Base-by-base conservation (phyloP, 495 filamentous ascomycete species). In the Aspergillus affinis region DNA sequence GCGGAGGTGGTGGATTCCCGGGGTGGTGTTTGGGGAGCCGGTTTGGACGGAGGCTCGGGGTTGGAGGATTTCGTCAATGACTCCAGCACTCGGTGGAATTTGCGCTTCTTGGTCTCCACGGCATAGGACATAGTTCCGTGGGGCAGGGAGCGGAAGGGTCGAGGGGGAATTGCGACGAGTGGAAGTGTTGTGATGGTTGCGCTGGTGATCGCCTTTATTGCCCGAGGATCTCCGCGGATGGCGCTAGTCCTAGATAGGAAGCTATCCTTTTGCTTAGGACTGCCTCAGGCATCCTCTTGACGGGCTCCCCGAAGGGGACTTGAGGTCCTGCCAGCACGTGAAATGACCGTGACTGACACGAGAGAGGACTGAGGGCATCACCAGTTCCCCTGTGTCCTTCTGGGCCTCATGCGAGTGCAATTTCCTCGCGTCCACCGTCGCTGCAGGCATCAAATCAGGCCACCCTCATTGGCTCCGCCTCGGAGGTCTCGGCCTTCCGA, bases 81-180 rank as follows among this genome's bases (percentile, higher is more conserved):
- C 56, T 88, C 86, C 2, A 89, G 72, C 8, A 82, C 75, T n/a
- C 75, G 75, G 52, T 83, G 75, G 45, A 83, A 83, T 57, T 84
- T 84, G 26, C 81, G 76, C 65, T 84, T 84, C 54, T 82, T 84
- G 8, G 80, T 81, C 54, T 81, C 78, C 10, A 80, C 66, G 4
- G 76, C 79, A 66, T 81, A 82, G 12, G 82, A 81, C 72, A 86
- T 80, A 18, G 69, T 72, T 41, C 0, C 36, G 8, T 51, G n/a
- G 48, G 12, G 50, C 10, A 30, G 46, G 17, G 46, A 49, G 23
- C 49, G 27, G 47, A 46, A 48, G 45, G 15, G 50, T n/a, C 4
- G 6, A 23, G 17, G 23, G 21, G n/a, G n/a, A n/a, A n/a, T n/a
- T n/a, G n/a, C n/a, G 49, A 26, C 17, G 47, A 13, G 6, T 36